A percentile compares a stretch with the other conserved stretches of the same genome.
These are phyloP conservation scores for Coccomyxa sp. DNA, from an alignment of 139 green algal genomes.

Conservation along the genomic window DNA sequence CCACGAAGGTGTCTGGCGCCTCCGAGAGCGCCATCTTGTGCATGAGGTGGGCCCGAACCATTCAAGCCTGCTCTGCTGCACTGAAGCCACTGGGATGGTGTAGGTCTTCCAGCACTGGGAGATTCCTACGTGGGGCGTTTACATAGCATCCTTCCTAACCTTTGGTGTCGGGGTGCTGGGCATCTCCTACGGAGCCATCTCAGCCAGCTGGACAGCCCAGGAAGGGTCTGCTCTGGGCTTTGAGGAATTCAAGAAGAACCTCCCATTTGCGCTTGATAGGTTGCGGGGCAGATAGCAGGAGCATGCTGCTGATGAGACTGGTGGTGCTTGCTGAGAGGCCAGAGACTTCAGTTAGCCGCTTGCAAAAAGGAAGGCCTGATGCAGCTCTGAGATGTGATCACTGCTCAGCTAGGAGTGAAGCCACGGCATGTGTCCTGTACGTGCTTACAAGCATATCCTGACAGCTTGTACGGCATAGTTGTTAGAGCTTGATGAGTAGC, in stretches of 20 bases:
- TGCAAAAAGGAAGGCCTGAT: too few relatives aligned
- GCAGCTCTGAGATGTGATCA: too few relatives aligned
- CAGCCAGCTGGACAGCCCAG: constrained; percentile 44
- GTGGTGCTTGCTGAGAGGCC: too few relatives aligned
- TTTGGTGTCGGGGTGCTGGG: constrained; percentile 67
- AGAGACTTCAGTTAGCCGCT: too few relatives aligned
- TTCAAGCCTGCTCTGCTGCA: neutral
- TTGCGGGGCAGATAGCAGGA: neutral
- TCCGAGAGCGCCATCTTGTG: neutral
- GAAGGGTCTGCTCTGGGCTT: constrained; percentile 43
- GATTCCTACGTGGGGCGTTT: constrained; percentile 58
- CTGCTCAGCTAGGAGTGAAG: too few relatives aligned
- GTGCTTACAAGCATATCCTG: too few relatives aligned
- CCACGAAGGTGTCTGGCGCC: neutral
- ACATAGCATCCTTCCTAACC: constrained; percentile 40
- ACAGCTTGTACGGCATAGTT: too few relatives aligned
- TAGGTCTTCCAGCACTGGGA: constrained; percentile 51
- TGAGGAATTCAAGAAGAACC: constrained; percentile 48
- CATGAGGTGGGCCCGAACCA: neutral
- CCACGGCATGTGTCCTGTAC: too few relatives aligned
- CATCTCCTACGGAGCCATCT: constrained; percentile 71
- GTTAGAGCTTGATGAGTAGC: too few relatives aligned
- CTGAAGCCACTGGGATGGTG: neutral
- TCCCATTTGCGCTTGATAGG: constrained; percentile 37
- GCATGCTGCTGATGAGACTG: too few relatives aligned